Evolutionary conservation across 345 rosid genomes (phyloP).

Genomic region (Ricinus communis): DNA sequence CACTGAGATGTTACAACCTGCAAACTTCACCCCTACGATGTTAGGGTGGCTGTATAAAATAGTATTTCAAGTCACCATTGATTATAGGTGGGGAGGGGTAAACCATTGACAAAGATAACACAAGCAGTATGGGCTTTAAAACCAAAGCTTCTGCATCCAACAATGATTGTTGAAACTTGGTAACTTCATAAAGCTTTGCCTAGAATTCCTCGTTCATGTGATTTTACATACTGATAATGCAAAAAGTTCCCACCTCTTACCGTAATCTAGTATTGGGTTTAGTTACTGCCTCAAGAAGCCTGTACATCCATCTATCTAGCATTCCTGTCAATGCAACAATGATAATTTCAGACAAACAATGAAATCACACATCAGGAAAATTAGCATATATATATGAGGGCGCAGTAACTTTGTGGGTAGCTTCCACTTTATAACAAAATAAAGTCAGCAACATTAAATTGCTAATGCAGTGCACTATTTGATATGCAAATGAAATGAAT

Average conservation of each 20-base stretch:
- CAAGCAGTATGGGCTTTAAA: not conserved
- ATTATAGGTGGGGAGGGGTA: too few species aligned
- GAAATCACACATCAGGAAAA: not conserved
- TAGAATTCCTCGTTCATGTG: not conserved
- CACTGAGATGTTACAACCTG: too few species aligned
- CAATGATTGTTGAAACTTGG: not conserved
- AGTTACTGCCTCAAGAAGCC: slow-evolving; percentile 61
- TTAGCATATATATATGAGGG: not conserved
- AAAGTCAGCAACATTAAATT: too few species aligned
- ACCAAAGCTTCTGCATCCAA: not conserved
- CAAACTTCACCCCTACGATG: too few species aligned
- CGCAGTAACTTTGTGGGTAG: too few species aligned
- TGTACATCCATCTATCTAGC: slow-evolving; percentile 98
- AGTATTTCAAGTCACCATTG: too few species aligned
- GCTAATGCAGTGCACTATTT: too few species aligned
- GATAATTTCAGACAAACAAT: not conserved
- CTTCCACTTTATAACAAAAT: not conserved
- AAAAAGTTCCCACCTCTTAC: not conserved
- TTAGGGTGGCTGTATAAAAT: too few species aligned
- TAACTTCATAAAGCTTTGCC: slow-evolving; percentile 1
- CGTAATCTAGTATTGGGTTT: slow-evolving; percentile 40
- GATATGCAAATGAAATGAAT: too few species aligned
- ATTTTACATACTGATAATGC: too few species aligned
- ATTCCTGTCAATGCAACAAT: slow-evolving; percentile 52
- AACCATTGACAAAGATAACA: not conserved